Evolutionary conservation across 257 asterid genomes (phyloP), one percentile per base, ranked within the genome.

Genomic region (Ligustrum vulgare): DNA sequence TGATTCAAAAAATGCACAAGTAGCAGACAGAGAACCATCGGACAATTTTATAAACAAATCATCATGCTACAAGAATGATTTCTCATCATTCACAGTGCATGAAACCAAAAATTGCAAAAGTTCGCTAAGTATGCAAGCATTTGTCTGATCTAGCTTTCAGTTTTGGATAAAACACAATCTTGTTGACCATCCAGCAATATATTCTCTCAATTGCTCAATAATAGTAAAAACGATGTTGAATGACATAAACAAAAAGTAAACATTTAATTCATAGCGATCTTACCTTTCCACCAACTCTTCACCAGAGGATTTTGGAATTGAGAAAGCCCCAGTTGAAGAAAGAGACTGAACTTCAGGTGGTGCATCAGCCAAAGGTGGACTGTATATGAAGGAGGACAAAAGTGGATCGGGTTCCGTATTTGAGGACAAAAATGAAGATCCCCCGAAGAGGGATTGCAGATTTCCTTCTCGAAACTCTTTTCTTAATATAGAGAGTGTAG

Each of bases 401-500:
- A 90, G 77, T 43, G 96, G 89, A 80, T 93, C 98, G 6, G 94
- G 80, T 76, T 86, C 90, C 3, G 84, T n/a, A 45, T 79, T 89
- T 0, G 88, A 76, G 54, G 91, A 80, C 54, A 76, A 74, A 75
- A 65, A 69, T 1, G 91, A 84, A 69, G 92, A 86, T 47, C 94
- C 96, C 74, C 87, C 76, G 0, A 87, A 85, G 75, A 91, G 76
- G 56, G 94, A 84, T 64, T 81, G 92, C 68, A 89, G 85, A 72
- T 82, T 93, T 75, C 91, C 97, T 58, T 90, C 95, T 74, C 86
- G 86, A 67, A 89, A 83, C 84, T 91, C 98, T 83, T 77, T 87
- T 75, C 90, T 88, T 68, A 91, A 73, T 56, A 80, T 58, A 11
- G 96, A 81, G 70, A 85, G 83, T 25, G 88, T 80, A 49, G 85